Evolutionary conservation across 352 stramenopile genomes (phyloP), one percentile per base, ranked within the genome.

Genomic region (Phytophthora aleatoria): DNA sequence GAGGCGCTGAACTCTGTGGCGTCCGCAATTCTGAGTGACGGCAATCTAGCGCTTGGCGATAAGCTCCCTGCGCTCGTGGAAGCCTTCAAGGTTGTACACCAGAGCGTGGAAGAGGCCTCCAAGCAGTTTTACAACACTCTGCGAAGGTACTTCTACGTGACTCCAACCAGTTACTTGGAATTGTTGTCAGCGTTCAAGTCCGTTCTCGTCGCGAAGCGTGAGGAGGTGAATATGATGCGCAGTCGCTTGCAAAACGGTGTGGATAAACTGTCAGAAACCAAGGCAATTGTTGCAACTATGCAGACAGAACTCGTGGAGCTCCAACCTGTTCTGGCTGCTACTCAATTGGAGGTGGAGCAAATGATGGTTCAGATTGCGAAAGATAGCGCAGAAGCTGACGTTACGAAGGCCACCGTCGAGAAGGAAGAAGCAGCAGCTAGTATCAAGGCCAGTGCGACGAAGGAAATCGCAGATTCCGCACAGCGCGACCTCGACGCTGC

Each of bases 101-200:
- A 97, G 61, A 96, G 79, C 48, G 92, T 98, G 10, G 91, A 96
- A 57, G 76, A 84, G 15, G 81, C 74, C 16, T 95, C 85, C 0
- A 87, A 91, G 38, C 80, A 95, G 38, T 98, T 97, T 57, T 94
- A 92, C 60, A 84, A 92, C 13, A 79, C 79, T 7, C 64, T 98
- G 30, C 76, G 90, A 16, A 67, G 94, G 6, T 95, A 96, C 67
- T 97, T 97, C 57, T 98, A 98, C 75, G 93, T 98, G 28, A 98
- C 94, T 11, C 94, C 94, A 11, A 98, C 94, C 3, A 96, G 83
- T 47, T 98, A 98, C 44, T 67, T 98, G 35, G 92, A 98, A 61
- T 57, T 98, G 28, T 67, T 98, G 2, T 94, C 89, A 26, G 97
- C 93, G 5, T 98, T 98, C 64, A 97, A 96, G 38, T 78, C 81